A percentile compares a stretch with the other conserved stretches of the same genome.
These are phyloP conservation scores for Eucalyptus pumila DNA, from an alignment of 345 rosid species.

Conservation along the genomic window DNA sequence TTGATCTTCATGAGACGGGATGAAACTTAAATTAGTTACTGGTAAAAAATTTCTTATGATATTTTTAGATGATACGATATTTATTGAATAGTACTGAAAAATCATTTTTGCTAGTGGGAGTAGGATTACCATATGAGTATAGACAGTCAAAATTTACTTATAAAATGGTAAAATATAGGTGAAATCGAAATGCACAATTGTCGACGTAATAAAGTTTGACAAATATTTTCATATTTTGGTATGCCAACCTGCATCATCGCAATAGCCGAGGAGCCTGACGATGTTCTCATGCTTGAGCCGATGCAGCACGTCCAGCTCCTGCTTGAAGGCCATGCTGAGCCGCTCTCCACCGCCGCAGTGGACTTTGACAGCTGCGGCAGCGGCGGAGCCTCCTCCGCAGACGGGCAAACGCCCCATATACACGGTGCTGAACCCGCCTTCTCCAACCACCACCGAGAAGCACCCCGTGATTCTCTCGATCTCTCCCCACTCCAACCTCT, in stretches of 20 bases:
- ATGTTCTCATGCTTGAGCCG: conserved; percentile 56
- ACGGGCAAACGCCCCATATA: background rate
- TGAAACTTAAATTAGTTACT: background rate
- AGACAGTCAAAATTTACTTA: background rate
- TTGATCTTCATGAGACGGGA: conserved; percentile 18
- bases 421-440: conserved; percentile 7
- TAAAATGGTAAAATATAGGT: background rate
- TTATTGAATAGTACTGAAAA: no score
- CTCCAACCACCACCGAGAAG: background rate
- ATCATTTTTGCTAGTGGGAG: background rate
- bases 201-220: background rate
- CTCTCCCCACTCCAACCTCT: background rate
- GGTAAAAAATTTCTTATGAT: background rate
- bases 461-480: background rate
- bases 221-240: background rate
- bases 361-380: background rate
- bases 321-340: conserved; percentile 46
- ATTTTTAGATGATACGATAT: no score
- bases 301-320: conserved; percentile 65
- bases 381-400: background rate
- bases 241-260: conserved; percentile 38
- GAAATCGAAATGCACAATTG: background rate
- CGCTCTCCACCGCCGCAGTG: conserved; percentile 25
- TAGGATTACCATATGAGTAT: background rate
- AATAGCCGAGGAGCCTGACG: conserved; percentile 67